These are phyloP conservation scores for Solanum bukasovii DNA, from an alignment of 257 asterid genomes.

Conservation along the genomic window DNA sequence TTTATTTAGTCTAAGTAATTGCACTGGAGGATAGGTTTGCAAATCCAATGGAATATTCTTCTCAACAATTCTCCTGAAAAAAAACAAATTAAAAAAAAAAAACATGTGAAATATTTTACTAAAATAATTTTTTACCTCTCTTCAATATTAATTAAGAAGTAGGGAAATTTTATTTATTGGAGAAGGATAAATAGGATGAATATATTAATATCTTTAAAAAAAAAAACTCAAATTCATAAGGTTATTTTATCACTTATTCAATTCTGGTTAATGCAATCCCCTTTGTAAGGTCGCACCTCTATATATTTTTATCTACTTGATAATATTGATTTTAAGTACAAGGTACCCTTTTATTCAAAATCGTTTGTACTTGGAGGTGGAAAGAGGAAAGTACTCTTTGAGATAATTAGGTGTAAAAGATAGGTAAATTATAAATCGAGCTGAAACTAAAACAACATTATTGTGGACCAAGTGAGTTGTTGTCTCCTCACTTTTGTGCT, in stretches of 20 bases:
- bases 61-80: conserved; percentile 23
- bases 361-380: neutral
- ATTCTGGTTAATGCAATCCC: too few species aligned
- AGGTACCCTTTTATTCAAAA: too few species aligned
- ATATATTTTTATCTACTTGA: too few species aligned
- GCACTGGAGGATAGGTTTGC: conserved; percentile 40
- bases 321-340: too few species aligned
- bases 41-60: conserved; percentile 5
- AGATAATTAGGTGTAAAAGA: neutral
- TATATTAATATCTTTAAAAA: neutral
- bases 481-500: neutral
- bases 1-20: conserved; percentile 26
- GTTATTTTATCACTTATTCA: too few species aligned
- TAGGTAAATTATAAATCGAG: neutral
- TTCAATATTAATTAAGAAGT: neutral
- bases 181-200: neutral
- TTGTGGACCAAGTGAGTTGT: neutral
- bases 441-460: neutral
- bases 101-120: neutral
- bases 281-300: neutral
- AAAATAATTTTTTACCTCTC: neutral
- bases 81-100: neutral
- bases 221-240: too few species aligned
- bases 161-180: neutral
- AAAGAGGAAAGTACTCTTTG: neutral